Evolutionary conservation across 2,329 filamentous ascomycete genomes (phyloP).

Genomic region (Lasiodiplodia hormozganensis): DNA sequence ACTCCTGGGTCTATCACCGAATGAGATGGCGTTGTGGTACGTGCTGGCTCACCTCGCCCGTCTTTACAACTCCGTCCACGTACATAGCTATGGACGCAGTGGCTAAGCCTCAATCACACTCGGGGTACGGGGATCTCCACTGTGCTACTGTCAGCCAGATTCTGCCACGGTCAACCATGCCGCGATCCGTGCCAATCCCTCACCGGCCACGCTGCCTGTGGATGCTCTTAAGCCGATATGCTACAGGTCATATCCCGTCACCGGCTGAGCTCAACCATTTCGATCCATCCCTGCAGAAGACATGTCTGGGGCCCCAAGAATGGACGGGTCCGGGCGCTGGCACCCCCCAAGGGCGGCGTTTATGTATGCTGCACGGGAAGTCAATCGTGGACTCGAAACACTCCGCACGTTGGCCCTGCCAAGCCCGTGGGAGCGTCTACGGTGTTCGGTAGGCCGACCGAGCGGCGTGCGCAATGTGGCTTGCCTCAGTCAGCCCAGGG

Average conservation of each 20-base stretch:
- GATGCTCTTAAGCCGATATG: conserved; percentile 13
- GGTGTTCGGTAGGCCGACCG: conserved; percentile 17
- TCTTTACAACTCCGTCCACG: neutral
- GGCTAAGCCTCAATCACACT: neutral
- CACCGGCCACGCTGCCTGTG: conserved; percentile 26
- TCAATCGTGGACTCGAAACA: conserved; percentile 7
- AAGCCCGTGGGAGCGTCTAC: conserved; percentile 14
- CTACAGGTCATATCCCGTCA: conserved; percentile 20
- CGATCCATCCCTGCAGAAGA: conserved; percentile 21
- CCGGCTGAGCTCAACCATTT: conserved; percentile 2
- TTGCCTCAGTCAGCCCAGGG: neutral
- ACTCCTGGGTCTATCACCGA: conserved; percentile 14
- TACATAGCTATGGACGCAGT: neutral
- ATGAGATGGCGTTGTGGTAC: conserved; percentile 15
- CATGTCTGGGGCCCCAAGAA: conserved; percentile 6
- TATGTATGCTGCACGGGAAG: conserved; percentile 12
- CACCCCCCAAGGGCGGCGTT: neutral
- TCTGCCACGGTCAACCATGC: conserved; percentile 13
- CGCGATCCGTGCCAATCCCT: conserved; percentile 20
- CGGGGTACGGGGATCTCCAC: conserved; percentile 8
- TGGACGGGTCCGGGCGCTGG: conserved; percentile 16
- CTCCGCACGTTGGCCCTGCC: conserved; percentile 19
- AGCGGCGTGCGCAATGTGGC: conserved; percentile 21
- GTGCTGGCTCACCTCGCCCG: conserved; percentile 7
- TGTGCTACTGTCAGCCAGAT: conserved; percentile 12